Conservation (phyloP, 2,329 filamentous ascomycete genomes). For the Fusarium pseudograminearum region DNA sequence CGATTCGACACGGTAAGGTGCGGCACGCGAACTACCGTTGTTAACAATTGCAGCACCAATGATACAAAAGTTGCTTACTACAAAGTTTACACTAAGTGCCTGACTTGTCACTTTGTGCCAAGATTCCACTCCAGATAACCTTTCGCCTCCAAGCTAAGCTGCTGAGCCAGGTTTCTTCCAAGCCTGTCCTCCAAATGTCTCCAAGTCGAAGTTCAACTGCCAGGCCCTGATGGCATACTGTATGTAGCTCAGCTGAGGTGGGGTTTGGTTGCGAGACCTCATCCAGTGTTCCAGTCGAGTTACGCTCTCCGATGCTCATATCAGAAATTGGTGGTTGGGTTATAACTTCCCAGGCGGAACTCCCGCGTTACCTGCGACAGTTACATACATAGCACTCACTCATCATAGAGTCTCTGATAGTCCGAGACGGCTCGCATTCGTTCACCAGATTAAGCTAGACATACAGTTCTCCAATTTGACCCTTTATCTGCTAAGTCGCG, state of each 20-base stretch:
- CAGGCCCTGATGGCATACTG: neutral
- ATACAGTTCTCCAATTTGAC: constrained; percentile 1
- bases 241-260: neutral
- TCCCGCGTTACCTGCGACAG: constrained; percentile 19
- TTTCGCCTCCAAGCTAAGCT: neutral
- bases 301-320: neutral
- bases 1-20: neutral
- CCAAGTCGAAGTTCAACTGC: constrained; percentile 23
- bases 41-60: neutral
- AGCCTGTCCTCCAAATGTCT: neutral
- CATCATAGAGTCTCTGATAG: neutral
- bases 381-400: neutral
- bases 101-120: neutral
- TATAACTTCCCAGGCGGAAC: neutral
- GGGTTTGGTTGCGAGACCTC: constrained; percentile 3
- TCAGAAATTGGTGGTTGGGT: neutral
- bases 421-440: neutral
- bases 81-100: constrained; percentile 3
- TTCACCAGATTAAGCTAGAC: neutral
- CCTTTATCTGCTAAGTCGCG: neutral
- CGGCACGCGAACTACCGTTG: neutral
- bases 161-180: neutral
- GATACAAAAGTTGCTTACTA: neutral
- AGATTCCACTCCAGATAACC: neutral
- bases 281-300: neutral